Percentiles rank a stretch among this genome's conserved stretches.
Evolutionary conservation across 495 filamentous ascomycete genomes (phyloP).

Genomic region (Penicillium ochrochloron): DNA sequence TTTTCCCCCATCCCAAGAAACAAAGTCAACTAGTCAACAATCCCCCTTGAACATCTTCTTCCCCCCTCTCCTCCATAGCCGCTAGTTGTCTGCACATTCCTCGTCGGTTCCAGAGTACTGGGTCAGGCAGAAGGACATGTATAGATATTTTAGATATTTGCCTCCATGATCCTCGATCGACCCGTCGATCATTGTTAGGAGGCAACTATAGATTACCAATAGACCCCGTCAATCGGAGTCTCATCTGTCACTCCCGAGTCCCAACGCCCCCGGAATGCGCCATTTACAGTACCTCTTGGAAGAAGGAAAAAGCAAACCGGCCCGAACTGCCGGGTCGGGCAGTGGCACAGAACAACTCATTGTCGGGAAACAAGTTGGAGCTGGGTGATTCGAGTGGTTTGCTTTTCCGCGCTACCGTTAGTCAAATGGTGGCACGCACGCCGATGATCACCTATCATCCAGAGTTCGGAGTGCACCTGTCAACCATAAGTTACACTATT

Average conservation of each 20-base stretch:
- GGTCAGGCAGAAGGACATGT: slow-evolving; percentile 2
- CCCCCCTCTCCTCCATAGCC: not conserved
- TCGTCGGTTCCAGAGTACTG: not conserved
- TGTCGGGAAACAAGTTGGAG: not conserved
- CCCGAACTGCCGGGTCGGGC: slow-evolving; percentile 5
- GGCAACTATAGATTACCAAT: slow-evolving; percentile 6
- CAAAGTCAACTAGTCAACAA: slow-evolving; percentile 7
- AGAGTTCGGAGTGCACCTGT: not conserved
- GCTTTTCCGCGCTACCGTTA: slow-evolving; percentile 8
- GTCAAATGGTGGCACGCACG: slow-evolving; percentile 4
- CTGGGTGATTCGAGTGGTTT: not conserved
- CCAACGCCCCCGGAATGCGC: not conserved
- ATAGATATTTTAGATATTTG: not conserved
- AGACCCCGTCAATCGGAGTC: not conserved
- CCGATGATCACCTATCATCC: not conserved
- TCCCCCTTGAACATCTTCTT: not conserved
- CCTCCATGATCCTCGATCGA: slow-evolving; percentile 8
- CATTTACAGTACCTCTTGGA: slow-evolving; percentile 1
- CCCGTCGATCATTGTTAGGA: slow-evolving; percentile 4
- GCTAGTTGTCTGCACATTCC: slow-evolving; percentile 7
- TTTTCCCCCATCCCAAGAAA: not conserved
- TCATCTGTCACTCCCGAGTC: not conserved
- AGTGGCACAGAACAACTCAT: slow-evolving; percentile 2
- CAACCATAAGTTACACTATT: not conserved
- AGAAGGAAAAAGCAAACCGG: slow-evolving; percentile 5